These are phyloP conservation scores for Globisporangium paroecandrum DNA, from an alignment of 352 stramenopile species.

Conservation along the genomic window DNA sequence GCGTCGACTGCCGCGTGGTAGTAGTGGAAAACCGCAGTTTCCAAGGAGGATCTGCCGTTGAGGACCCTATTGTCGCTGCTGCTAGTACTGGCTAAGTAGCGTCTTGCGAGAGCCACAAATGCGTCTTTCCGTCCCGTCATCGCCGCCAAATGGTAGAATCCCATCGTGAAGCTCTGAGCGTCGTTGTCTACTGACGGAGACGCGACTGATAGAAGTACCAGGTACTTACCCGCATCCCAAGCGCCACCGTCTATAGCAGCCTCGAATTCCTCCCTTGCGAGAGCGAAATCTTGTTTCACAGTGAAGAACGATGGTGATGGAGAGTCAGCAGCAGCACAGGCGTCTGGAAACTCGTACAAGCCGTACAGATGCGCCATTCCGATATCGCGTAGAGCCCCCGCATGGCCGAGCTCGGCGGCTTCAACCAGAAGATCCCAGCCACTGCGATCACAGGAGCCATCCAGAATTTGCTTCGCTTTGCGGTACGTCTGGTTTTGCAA, in stretches of 20 bases:
- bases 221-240: conserved; percentile 24
- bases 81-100: conserved; percentile 23
- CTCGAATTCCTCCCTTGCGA: conserved; percentile 20
- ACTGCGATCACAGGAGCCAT: conserved; percentile 21
- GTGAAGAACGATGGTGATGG: neutral
- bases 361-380: conserved; percentile 42
- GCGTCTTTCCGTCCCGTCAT: conserved; percentile 36
- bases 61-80: too few relatives aligned
- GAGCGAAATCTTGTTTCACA: conserved; percentile 22
- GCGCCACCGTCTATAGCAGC: conserved; percentile 20
- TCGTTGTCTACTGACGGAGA: too few relatives aligned
- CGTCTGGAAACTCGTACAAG: conserved; percentile 13
- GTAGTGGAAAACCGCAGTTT: conserved; percentile 62
- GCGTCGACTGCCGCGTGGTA: conserved; percentile 46
- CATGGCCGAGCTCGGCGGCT: conserved; percentile 30
- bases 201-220: conserved; percentile 22
- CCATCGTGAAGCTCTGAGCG: conserved; percentile 23
- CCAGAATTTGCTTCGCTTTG: conserved; percentile 4
- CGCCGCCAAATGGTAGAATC: conserved; percentile 52
- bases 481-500: conserved; percentile 17
- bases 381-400: conserved; percentile 24
- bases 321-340: conserved; percentile 15
- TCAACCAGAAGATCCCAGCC: conserved; percentile 33
- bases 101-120: conserved; percentile 50
- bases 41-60: conserved; percentile 8